Conservation (phyloP, 1,139 yeast genomes). For the Scheffersomyces quercinus region DNA sequence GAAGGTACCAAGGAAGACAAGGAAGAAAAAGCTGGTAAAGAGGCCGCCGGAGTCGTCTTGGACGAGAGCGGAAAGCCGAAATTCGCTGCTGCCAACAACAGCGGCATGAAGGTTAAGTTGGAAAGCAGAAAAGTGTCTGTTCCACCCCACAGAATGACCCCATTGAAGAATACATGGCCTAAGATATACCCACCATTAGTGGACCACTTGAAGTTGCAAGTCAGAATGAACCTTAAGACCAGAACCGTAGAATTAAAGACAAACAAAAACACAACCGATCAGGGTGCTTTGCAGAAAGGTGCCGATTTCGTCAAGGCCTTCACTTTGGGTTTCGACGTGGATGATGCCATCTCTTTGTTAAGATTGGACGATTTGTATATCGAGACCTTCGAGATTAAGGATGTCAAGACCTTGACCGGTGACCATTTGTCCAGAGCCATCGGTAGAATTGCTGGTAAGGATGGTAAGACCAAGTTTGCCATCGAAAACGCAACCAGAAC, state of each 20-base stretch:
- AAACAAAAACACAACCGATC: slow-evolving; percentile 75
- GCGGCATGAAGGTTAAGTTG: slow-evolving; percentile 70
- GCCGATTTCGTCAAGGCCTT: slow-evolving; percentile 96
- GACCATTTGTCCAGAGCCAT: slow-evolving; percentile 98
- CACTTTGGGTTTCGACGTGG: slow-evolving; percentile 92
- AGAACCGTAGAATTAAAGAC: slow-evolving; percentile 88
- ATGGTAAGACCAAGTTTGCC: slow-evolving; percentile 97
- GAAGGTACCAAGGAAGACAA: slow-evolving; percentile 12
- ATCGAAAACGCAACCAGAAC: slow-evolving; percentile 98
- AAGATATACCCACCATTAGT: slow-evolving; percentile 95
- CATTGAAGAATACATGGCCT: slow-evolving; percentile 85
- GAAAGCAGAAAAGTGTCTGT: slow-evolving; percentile 89
- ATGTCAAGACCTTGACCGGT: slow-evolving; percentile 91
- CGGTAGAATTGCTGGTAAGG: slow-evolving; percentile 99
- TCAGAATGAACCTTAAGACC: slow-evolving; percentile 87
- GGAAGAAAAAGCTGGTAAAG: slow-evolving; percentile 20
- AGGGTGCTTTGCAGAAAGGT: slow-evolving; percentile 95
- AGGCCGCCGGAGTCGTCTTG: slow-evolving; percentile 57
- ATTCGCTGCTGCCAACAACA: slow-evolving; percentile 70
- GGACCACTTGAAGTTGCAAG: slow-evolving; percentile 91
- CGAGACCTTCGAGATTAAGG: slow-evolving; percentile 95
- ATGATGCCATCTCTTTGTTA: slow-evolving; percentile 92
- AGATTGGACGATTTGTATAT: slow-evolving; percentile 94
- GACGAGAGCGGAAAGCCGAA: slow-evolving; percentile 92
- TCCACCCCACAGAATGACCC: slow-evolving; percentile 96